Base-by-base conservation (phyloP, 2,329 filamentous ascomycete genomes). In the Thermoascus crustaceus region DNA sequence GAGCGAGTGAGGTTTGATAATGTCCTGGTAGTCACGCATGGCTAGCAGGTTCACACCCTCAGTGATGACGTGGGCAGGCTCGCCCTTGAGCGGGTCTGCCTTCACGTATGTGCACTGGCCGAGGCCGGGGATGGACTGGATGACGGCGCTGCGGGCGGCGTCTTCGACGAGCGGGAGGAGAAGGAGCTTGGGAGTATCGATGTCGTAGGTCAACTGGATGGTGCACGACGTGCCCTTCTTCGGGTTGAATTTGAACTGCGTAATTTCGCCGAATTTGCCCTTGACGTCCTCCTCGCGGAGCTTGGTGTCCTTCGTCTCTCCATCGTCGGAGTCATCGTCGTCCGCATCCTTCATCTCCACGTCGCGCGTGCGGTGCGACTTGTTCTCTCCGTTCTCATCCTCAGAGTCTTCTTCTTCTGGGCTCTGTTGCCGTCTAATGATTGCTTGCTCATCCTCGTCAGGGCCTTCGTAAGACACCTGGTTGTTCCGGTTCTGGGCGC, bases 151-250 rank as follows among this genome's bases (percentile, higher is more conserved):
- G 44, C 77, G 77, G 35, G 85, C 78, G 8, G 85, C 85, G 10
- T 79, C 74, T 60, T 96, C 87, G 36, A 96, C 84, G 39, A 96
- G 72, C 51, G 84, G 85, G 39, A 96, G 78, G 75, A 98, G 91
- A 40, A 98, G 76, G 31, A 98, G 73, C 67, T 98, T 98, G 45
- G 89, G 84, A 9, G 82, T 82, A 27, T 75, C 69, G 26, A 81
- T 76, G 44, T 85, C 78, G 57, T 93, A 95, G 61, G 80, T 85
- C 40, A 96, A 75, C 10, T 82, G 83, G 52, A 96, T 77, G 45
- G 81, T 75, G 61, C 85, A 94, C 69, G 78, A 83, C 25, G 73
- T 73, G 45, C 86, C 88, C 11, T 67, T 67, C 38, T 69, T 69
- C 49, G 86, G 78, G 59, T 94, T 83, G 57, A 88, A 94, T 46